Evolutionary conservation across 768 basidiomycete genomes (phyloP), one percentile per base, ranked within the genome.

Genomic region (Hemileccinum rubropunctum): DNA sequence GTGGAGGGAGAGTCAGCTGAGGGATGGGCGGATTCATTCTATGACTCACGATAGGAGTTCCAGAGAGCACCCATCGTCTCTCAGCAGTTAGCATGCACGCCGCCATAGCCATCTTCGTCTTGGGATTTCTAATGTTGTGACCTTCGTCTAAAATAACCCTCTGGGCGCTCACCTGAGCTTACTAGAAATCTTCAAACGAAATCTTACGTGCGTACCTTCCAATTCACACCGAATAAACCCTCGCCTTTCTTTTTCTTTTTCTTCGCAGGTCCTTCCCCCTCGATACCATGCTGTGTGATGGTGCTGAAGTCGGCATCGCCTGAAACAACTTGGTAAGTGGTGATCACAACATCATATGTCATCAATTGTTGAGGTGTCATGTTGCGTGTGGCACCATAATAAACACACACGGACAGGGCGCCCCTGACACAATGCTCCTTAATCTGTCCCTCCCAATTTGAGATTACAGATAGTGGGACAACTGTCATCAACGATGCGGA

Each of bases 371-470:
- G 69, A 1, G 86, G 66, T 26, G 71, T 74, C 63, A 89, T 66
- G 15, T 76, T 73, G 30, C 88, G 82, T n/a, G 74, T 79, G 15
- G 76, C 61, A 18, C 88, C 88, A 55, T 94, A 88, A 67, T 93
- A 94, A 18, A 85, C 71, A 57, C 78, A 83, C 49, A 66, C 68
- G 0, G 75, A 75, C 37, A 91, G 58, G 2, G 74, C 63, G 10
- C 77, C 82, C 30, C 71, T 72, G 26, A 69, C 64, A 42, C 84
- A 83, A 53, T 92, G 91, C 33, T 92, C 90, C 28, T 76, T 63
- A 8, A 92, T 81, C 64, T 92, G 91, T 57, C 88, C 85, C 64
- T 89, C 86, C 90, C 90, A 92, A 58, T 93, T 95, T 6, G 88
- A 90, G 8, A 94, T 70, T 7, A 94, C 82, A 8, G 89, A 91